Percentiles rank a stretch among this genome's conserved stretches.
phyloP scores from a whole-genome alignment of 2,329 filamentous ascomycete genomes.

The Penicillium digitatum region DNA sequence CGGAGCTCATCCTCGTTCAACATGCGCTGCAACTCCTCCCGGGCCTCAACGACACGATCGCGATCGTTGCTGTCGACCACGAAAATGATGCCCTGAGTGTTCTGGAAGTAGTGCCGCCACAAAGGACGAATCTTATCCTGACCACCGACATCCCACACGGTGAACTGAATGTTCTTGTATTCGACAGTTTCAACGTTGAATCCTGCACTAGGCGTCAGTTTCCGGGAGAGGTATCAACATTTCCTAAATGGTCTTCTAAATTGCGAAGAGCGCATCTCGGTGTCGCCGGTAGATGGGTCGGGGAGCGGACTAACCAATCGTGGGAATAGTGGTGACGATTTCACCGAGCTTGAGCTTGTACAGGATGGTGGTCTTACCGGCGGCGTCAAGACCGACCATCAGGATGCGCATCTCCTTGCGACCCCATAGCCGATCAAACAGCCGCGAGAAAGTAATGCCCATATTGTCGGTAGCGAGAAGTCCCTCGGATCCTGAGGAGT shows the following conservation, averaged over 20 bases:
- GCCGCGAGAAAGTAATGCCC: slow-evolving; percentile 96
- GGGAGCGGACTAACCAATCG: slow-evolving; percentile 68
- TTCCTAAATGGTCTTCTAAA: background rate
- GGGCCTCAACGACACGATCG: slow-evolving; percentile 94
- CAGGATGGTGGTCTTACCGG: slow-evolving; percentile 99
- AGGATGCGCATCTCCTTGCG: slow-evolving; percentile 99
- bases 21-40: slow-evolving; percentile 95
- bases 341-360: slow-evolving; percentile 99
- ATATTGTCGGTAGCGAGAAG: slow-evolving; percentile 57
- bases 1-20: slow-evolving; percentile 98
- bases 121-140: slow-evolving; percentile 99
- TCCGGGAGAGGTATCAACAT: background rate
- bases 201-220: slow-evolving; percentile 50
- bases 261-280: slow-evolving; percentile 1
- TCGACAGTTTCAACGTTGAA: slow-evolving; percentile 99
- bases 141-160: slow-evolving; percentile 99
- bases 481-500: slow-evolving; percentile 13
- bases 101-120: slow-evolving; percentile 99
- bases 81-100: slow-evolving; percentile 99
- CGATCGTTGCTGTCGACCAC: slow-evolving; percentile 99
- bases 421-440: slow-evolving; percentile 94
- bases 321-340: slow-evolving; percentile 98
- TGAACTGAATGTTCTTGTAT: slow-evolving; percentile 99
- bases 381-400: slow-evolving; percentile 99
- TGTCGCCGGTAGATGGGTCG: background rate